phyloP scores from a whole-genome alignment of 129 eudicot species.

The Silybum marianum region DNA sequence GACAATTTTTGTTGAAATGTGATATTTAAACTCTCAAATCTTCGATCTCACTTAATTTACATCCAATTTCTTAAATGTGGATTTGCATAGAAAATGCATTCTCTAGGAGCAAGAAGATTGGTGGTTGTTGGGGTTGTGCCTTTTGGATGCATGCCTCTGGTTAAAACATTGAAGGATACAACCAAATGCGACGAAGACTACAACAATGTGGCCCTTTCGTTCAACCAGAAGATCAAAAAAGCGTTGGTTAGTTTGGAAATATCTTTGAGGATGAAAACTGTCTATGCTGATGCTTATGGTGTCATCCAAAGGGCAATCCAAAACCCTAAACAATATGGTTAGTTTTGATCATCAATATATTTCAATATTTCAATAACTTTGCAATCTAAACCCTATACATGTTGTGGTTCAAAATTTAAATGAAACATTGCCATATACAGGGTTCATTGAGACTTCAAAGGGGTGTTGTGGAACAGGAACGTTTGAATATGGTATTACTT shows the following conservation, averaged over 20 bases:
- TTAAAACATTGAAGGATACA: slow-evolving; percentile 41
- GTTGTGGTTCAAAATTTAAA: neutral
- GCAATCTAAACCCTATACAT: neutral
- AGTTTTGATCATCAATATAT: neutral
- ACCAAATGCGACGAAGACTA: slow-evolving; percentile 44
- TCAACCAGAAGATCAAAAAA: slow-evolving; percentile 36
- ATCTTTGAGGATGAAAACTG: slow-evolving; percentile 32
- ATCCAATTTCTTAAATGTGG: neutral
- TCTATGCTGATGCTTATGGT: slow-evolving; percentile 43
- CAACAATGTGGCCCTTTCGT: slow-evolving; percentile 54
- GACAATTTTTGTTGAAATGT: neutral
- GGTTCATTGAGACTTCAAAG: slow-evolving; percentile 52
- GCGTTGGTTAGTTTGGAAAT: slow-evolving; percentile 20
- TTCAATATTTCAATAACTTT: neutral
- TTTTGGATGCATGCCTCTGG: slow-evolving; percentile 68
- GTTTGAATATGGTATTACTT: slow-evolving; percentile 50
- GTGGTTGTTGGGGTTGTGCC: slow-evolving; percentile 66
- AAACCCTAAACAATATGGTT: slow-evolving; percentile 56
- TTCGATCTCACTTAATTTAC: too few species aligned
- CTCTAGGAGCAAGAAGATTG: slow-evolving; percentile 58
- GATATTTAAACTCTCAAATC: neutral
- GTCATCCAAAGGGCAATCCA: slow-evolving; percentile 43
- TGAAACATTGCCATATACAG: slow-evolving; percentile 23
- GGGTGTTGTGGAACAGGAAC: slow-evolving; percentile 79
- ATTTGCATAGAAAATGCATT: slow-evolving; percentile 45